A percentile compares a stretch with the other conserved stretches of the same genome.
Evolutionary conservation across 1,284 basidiomycete species (phyloP).

Genomic region (Entoloma clypeatum): DNA sequence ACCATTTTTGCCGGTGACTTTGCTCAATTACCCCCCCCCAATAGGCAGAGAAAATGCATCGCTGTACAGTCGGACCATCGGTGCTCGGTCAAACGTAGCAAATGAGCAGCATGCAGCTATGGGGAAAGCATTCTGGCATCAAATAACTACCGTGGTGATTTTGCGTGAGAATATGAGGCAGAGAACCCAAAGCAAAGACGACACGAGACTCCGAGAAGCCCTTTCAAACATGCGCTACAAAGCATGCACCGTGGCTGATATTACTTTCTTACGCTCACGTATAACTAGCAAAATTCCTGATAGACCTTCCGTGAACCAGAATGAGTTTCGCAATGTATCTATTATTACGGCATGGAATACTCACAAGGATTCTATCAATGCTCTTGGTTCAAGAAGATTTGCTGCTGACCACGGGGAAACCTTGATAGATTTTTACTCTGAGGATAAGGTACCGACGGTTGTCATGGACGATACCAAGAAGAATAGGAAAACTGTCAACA

Average conservation of each 20-base stretch:
- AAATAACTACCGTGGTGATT: conserved; percentile 7
- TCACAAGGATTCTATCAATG: conserved; percentile 5
- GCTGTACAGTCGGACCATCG: conserved; percentile 15
- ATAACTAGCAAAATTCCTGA: neutral
- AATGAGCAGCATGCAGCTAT: conserved; percentile 24
- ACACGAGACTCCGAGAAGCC: conserved; percentile 1
- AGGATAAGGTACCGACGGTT: neutral
- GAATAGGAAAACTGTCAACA: neutral
- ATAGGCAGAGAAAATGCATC: conserved; percentile 8
- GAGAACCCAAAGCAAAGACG: neutral
- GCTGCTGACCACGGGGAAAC: neutral
- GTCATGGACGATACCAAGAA: neutral
- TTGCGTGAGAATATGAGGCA: conserved; percentile 8
- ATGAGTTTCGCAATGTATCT: conserved; percentile 6
- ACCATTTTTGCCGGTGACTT: conserved; percentile 29
- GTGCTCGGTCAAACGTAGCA: neutral
- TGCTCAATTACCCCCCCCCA: conserved; percentile 24
- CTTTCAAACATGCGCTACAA: conserved; percentile 8
- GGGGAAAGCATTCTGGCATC: conserved; percentile 25
- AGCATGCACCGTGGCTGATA: conserved; percentile 4
- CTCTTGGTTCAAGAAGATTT: neutral
- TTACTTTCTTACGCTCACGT: conserved; percentile 1
- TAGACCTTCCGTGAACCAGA: neutral
- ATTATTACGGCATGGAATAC: conserved; percentile 6
- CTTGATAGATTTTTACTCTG: neutral